phyloP scores from a whole-genome alignment of 2,329 filamentous ascomycete genomes.

The Aspergillus sergii region DNA sequence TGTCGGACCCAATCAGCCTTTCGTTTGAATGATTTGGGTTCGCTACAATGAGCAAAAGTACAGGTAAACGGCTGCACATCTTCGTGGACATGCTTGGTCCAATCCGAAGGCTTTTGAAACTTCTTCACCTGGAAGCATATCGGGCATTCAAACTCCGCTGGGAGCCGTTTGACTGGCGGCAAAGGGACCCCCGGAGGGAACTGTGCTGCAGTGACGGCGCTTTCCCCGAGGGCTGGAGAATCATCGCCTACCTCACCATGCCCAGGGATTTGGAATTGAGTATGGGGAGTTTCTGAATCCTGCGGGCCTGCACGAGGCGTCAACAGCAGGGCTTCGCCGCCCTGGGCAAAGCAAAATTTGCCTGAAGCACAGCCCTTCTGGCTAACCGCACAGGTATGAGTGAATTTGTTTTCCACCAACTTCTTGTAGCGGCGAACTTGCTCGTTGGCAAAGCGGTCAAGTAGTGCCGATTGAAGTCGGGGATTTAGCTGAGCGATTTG shows the following conservation, averaged over 20 bases:
- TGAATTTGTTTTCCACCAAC: constrained; percentile 69
- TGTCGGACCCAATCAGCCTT: constrained; percentile 96
- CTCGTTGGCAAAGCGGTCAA: constrained; percentile 81
- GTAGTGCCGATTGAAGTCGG: constrained; percentile 66
- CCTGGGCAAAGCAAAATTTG: constrained; percentile 65
- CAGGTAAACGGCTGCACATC: constrained; percentile 93
- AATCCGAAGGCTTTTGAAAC: constrained; percentile 89
- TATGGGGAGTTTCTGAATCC: constrained; percentile 59
- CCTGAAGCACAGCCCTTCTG: constrained; percentile 62
- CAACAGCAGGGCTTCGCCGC: constrained; percentile 66
- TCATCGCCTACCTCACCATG: constrained; percentile 65
- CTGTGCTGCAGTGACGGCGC: constrained; percentile 68
- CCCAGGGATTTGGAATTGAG: constrained; percentile 58
- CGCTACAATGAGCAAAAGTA: constrained; percentile 79
- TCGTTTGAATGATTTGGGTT: constrained; percentile 89
- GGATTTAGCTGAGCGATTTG: constrained; percentile 77
- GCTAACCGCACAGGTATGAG: constrained; percentile 66
- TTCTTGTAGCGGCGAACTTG: constrained; percentile 78
- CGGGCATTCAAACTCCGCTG: constrained; percentile 86
- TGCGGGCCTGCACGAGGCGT: constrained; percentile 57
- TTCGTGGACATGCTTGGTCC: constrained; percentile 95
- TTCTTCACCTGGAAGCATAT: constrained; percentile 84
- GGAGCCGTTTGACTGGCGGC: constrained; percentile 74
- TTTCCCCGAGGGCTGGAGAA: constrained; percentile 67
- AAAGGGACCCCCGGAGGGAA: constrained; percentile 81